Conservation (phyloP, 2,329 filamentous ascomycete species). For the Neocatenulostroma microsporum region DNA sequence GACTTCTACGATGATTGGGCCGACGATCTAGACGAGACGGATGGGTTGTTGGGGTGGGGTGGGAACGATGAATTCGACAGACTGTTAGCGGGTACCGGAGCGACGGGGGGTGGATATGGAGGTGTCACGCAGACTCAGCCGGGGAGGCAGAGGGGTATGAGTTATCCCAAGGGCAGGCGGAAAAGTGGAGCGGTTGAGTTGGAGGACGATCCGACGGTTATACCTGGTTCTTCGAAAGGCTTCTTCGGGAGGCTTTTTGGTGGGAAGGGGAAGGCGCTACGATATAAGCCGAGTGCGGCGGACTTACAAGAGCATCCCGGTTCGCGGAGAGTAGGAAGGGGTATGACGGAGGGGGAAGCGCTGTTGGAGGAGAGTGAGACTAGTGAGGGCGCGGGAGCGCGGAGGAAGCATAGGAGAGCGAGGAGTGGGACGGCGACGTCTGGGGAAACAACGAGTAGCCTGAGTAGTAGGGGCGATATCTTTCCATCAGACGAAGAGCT, state of each 20-base stretch:
- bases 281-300: slow-evolving; percentile 85
- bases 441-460: slow-evolving; percentile 74
- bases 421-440: slow-evolving; percentile 74
- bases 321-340: slow-evolving; percentile 29
- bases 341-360: slow-evolving; percentile 57
- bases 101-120: slow-evolving; percentile 38
- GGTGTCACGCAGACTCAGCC: slow-evolving; percentile 50
- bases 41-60: slow-evolving; percentile 66
- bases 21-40: slow-evolving; percentile 58
- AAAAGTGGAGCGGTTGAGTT: slow-evolving; percentile 50
- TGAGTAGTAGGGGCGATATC: slow-evolving; percentile 78
- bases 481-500: slow-evolving; percentile 77
- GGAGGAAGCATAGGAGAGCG: slow-evolving; percentile 42
- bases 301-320: slow-evolving; percentile 83
- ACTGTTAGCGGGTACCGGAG: slow-evolving; percentile 61
- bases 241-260: slow-evolving; percentile 80
- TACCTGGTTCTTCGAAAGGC: slow-evolving; percentile 78
- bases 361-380: slow-evolving; percentile 58
- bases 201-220: slow-evolving; percentile 72
- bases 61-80: slow-evolving; percentile 74
- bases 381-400: slow-evolving; percentile 25
- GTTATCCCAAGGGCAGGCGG: slow-evolving; percentile 52
- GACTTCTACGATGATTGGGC: slow-evolving; percentile 99
- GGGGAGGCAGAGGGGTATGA: slow-evolving; percentile 72
- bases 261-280: slow-evolving; percentile 65